Base-by-base conservation (phyloP, 2,329 filamentous ascomycete species). In the Beauveria medogensis region DNA sequence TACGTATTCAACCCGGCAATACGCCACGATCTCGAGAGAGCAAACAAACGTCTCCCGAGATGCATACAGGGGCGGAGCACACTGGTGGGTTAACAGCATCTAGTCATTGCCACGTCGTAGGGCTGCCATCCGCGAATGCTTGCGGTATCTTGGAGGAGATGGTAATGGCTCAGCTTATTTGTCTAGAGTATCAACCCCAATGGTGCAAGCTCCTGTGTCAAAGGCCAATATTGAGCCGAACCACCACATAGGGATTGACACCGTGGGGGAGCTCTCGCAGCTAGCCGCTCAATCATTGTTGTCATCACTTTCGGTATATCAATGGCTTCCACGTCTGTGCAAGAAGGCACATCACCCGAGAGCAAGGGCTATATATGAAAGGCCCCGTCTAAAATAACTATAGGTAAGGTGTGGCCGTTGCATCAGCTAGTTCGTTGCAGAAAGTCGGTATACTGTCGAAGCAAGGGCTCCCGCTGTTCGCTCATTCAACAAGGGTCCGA, bases 1-100 rank as follows among this genome's bases (percentile, higher is more conserved):
- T 51, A 24, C n/a, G n/a, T 22, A 5, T 44, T 34, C 56, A 44
- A 59, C 56, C 56, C 44, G 37, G 56, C 43, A 44, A 43, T 43
- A 52, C 56, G 56, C 56, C 56, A 59, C 56, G 56, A 59, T 59
- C 56, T 52, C 56, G 37, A 18, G 16, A 57, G n/a, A 44, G 47
- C 46, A 41, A 59, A 37, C 56, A 59, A 52, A 59, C 20, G 3
- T 24, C 10, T 30, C 30, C 44, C 44, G 8, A 40, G n/a, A 44
- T 51, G 22, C n/a, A 40, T 52, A 43, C 47, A 52, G 22, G 47
- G 37, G 55, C 55, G 55, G 46, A 57, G 55, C 44, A 44, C 48
- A 30, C 44, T 28, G 14, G 55, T 50, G 55, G 55, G 8, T 41
- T 50, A 50, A 41, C 22, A 12, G 34, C 41, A 44, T 47, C 30